Base-by-base conservation (phyloP, 768 basidiomycete species). In the Panus rudis region DNA sequence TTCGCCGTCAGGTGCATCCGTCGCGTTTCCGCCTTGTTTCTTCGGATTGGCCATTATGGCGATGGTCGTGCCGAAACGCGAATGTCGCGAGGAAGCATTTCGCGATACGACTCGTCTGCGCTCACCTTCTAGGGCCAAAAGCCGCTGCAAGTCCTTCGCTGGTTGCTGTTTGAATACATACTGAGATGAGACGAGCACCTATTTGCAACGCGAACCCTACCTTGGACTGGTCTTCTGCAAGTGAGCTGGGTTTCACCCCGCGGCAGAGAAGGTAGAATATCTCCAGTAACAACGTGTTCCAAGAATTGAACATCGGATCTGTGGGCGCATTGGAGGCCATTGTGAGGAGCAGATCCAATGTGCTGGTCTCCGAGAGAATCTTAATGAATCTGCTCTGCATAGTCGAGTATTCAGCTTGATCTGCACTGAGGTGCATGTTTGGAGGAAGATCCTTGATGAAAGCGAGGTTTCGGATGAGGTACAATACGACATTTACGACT, bases 51-150 rank as follows among this genome's bases (percentile, higher is more conserved):
- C 68, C 49, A 72, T 77, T 41, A 99, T 83, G 17, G 84, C 68
- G 50, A 98, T 83, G 7, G 93, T 98, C 2, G 96, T 98, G 1
- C 96, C 96, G 63, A 99, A 99, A 37, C 93, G 81, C 20, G 92
- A 91, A 65, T 99, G 96, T 24, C 96, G 77, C 17, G 91, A 87
- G 40, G 81, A 64, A 4, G 75, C 67, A 37, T 70, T 66, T 45
- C 69, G 66, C 37, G 76, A 70, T 20, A 74, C 59, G 42, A 78
- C 70, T 25, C 72, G 70, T 47, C 80, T 82, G 31, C 69, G 70
- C 43, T 73, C 75, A 48, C 78, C 79, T 65, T 99, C 96, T 25
- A 72, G 65, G 3, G 79, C 82, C 13, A 99, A 76, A 39, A 97
- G 76, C 31, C 78, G 77, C 7, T 81, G 76, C 2, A 99, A 70